A percentile compares a stretch with the other conserved stretches of the same genome.
These are phyloP conservation scores for Rhazya stricta DNA, from an alignment of 257 asterid genomes.

Conservation along the genomic window DNA sequence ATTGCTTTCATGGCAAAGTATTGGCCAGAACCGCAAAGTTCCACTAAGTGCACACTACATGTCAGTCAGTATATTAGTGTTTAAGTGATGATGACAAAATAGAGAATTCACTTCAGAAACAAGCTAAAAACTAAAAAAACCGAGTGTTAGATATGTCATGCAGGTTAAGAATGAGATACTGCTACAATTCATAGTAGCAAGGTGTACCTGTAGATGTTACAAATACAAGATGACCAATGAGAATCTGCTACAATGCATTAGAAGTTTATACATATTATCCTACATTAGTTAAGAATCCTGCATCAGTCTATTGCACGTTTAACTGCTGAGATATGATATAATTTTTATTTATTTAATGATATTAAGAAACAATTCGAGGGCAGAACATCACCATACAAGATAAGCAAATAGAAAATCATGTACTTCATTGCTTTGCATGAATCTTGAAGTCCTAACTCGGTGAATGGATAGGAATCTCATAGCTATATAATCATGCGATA, in stretches of 20 bases:
- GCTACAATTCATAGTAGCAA: not conserved
- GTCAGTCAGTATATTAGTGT: slow-evolving; percentile 15
- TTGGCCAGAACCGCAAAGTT: slow-evolving; percentile 76
- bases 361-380: slow-evolving; percentile 1
- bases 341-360: not conserved
- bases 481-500: not conserved
- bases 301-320: not conserved
- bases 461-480: not conserved
- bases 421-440: not conserved
- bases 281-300: not conserved
- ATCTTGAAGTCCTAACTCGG: not conserved
- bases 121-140: not conserved
- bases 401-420: not conserved
- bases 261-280: not conserved
- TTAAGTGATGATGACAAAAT: not conserved
- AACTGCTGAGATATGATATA: not conserved
- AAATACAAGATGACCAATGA: not conserved
- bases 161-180: not conserved
- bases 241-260: not conserved
- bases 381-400: not conserved
- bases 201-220: not conserved
- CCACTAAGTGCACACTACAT: slow-evolving; percentile 91
- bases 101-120: not conserved
- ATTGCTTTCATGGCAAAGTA: slow-evolving; percentile 94
- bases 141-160: not conserved